phyloP scores from a whole-genome alignment of 2,329 filamentous ascomycete genomes.

The Botrytis paeoniae region DNA sequence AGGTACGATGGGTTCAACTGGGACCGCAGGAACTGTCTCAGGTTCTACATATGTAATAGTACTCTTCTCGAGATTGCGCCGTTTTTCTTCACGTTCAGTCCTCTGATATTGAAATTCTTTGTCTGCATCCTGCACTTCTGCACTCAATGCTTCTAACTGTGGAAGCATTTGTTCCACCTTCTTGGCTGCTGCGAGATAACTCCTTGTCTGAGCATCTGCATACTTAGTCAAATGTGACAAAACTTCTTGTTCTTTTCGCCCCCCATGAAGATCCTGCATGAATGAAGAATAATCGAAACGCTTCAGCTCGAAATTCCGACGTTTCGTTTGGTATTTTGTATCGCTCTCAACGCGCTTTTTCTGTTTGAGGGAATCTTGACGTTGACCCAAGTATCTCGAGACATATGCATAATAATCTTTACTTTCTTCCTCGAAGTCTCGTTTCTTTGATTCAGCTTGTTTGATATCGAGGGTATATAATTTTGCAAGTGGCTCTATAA shows the following conservation, averaged over 20 bases:
- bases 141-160: conserved; percentile 81
- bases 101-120: conserved; percentile 96
- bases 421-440: conserved; percentile 97
- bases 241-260: conserved; percentile 97
- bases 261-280: conserved; percentile 98
- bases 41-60: conserved; percentile 70
- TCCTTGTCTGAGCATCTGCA: conserved; percentile 83
- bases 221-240: conserved; percentile 92
- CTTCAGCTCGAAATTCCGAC: conserved; percentile 92
- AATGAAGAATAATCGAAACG: conserved; percentile 98
- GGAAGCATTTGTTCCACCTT: conserved; percentile 85
- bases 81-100: conserved; percentile 93
- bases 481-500: conserved; percentile 90
- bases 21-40: conserved; percentile 53
- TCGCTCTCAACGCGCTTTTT: conserved; percentile 96
- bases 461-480: conserved; percentile 97
- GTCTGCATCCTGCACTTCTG: conserved; percentile 87
- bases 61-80: conserved; percentile 84
- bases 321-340: conserved; percentile 91
- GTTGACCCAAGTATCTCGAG: conserved; percentile 90
- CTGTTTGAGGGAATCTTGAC: conserved; percentile 92
- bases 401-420: conserved; percentile 98
- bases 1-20: conserved; percentile 41
- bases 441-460: conserved; percentile 92
- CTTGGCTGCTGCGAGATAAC: conserved; percentile 78